Evolutionary conservation across 78 protist species (phyloP).

Genomic region (Dictyostelium citrinum): DNA sequence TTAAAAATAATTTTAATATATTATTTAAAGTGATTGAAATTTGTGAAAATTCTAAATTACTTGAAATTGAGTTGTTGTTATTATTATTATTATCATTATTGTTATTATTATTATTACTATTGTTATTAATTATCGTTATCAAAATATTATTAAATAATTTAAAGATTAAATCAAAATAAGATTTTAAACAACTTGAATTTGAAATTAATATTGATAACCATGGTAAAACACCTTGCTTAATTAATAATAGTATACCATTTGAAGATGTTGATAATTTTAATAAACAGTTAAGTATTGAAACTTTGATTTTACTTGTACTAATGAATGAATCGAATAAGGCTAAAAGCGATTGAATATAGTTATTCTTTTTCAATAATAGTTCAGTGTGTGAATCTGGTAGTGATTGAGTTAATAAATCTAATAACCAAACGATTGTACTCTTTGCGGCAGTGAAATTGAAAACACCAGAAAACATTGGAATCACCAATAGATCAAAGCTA

Average conservation of each 20-base stretch:
- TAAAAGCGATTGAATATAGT: neutral
- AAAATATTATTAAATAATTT: conserved; percentile 2
- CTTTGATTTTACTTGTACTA: neutral
- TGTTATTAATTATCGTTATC: neutral
- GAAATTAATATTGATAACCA: conserved; percentile 40
- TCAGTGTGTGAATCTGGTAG: conserved; percentile 7
- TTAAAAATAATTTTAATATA: neutral
- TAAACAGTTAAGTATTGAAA: neutral
- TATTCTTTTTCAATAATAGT: conserved; percentile 3
- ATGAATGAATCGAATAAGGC: conserved; percentile 11
- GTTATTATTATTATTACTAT: conserved; percentile 15
- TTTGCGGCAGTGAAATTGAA: neutral
- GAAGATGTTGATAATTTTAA: neutral
- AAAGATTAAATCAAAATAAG: neutral
- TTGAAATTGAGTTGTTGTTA: neutral
- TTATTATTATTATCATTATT: neutral
- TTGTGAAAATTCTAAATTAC: neutral
- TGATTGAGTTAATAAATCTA: neutral
- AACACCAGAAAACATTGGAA: neutral
- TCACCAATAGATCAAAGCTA: neutral
- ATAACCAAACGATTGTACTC: neutral
- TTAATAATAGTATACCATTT: neutral
- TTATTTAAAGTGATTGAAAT: neutral
- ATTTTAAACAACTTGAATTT: conserved; percentile 28
- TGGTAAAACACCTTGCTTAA: conserved; percentile 31